These are phyloP conservation scores for Kwoniella bestiolae DNA, from an alignment of 768 basidiomycete genomes.

Conservation along the genomic window DNA sequence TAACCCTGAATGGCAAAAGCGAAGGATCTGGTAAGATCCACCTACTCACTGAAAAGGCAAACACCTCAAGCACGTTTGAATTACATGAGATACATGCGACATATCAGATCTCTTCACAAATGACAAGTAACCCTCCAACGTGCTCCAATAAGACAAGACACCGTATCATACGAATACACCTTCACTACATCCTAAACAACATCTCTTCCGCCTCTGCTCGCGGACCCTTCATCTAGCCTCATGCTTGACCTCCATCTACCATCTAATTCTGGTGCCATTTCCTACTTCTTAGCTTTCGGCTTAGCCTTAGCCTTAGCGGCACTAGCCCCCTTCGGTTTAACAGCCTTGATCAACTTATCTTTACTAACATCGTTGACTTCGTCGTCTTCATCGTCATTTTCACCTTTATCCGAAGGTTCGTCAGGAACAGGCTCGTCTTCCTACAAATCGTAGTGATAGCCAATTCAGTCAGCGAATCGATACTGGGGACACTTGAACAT, in stretches of 20 bases:
- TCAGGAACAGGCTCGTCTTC: conserved; percentile 58
- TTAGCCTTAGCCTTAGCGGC: conserved; percentile 54
- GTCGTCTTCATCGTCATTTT: conserved; percentile 61
- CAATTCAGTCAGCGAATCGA: no score
- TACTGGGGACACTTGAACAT: no score
- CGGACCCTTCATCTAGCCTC: no score
- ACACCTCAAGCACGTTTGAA: no score
- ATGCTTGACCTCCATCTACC: no score
- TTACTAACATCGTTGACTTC: conserved; percentile 64
- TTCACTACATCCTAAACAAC: no score
- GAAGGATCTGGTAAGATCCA: background rate
- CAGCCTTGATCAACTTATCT: conserved; percentile 68
- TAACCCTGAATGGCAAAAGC: background rate
- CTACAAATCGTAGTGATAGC: conserved; percentile 14
- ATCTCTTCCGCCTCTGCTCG: no score
- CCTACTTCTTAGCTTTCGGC: conserved; percentile 27
- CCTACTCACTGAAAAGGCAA: no score
- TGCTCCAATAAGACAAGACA: no score
- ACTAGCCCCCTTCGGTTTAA: conserved; percentile 51
- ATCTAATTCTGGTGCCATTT: background rate
- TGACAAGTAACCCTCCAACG: background rate
- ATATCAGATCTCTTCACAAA: background rate
- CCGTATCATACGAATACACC: background rate
- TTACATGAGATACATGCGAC: background rate
- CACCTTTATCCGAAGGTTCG: conserved; percentile 63